A percentile compares a stretch with the other conserved stretches of the same genome.
Evolutionary conservation across 169 alveolate species (phyloP).

Genomic region (Plasmodium falciparum): DNA sequence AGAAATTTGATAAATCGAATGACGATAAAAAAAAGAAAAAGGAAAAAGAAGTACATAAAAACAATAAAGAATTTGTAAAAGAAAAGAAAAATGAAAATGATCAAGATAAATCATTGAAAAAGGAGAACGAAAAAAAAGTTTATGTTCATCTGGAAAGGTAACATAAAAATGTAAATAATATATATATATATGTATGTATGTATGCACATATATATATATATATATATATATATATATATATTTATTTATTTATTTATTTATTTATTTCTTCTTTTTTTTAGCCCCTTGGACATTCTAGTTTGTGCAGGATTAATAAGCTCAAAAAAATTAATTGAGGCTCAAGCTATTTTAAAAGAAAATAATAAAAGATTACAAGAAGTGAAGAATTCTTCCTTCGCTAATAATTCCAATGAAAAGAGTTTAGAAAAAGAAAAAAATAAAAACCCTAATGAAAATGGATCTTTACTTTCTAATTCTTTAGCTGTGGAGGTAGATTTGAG

Average conservation of each 20-base stretch:
- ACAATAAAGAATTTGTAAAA: not conserved
- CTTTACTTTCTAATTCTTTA: slow-evolving; percentile 38
- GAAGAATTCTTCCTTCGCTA: slow-evolving; percentile 12
- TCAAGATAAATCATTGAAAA: slow-evolving; percentile 6
- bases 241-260: not conserved
- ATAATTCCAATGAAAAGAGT: not conserved
- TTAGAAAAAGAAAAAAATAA: slow-evolving; percentile 41
- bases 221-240: not conserved
- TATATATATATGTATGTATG: not conserved
- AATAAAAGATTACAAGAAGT: slow-evolving; percentile 64
- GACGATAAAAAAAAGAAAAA: not conserved
- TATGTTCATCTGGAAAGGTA: slow-evolving; percentile 65
- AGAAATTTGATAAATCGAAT: slow-evolving; percentile 1
- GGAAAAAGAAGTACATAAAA: not conserved
- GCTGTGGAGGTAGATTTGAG: slow-evolving; percentile 80
- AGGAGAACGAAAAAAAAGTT: slow-evolving; percentile 39
- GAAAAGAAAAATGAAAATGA: slow-evolving; percentile 20
- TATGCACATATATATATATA: not conserved
- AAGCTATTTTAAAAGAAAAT: slow-evolving; percentile 58
- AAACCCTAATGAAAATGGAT: slow-evolving; percentile 17
- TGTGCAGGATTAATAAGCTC: slow-evolving; percentile 79
- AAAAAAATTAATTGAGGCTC: slow-evolving; percentile 76
- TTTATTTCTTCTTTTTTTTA: slow-evolving; percentile 21
- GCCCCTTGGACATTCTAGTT: slow-evolving; percentile 73
- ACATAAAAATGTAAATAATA: slow-evolving; percentile 7